Base-by-base conservation (phyloP, 169 alveolate species). In the Cryptosporidium ubiquitum region DNA sequence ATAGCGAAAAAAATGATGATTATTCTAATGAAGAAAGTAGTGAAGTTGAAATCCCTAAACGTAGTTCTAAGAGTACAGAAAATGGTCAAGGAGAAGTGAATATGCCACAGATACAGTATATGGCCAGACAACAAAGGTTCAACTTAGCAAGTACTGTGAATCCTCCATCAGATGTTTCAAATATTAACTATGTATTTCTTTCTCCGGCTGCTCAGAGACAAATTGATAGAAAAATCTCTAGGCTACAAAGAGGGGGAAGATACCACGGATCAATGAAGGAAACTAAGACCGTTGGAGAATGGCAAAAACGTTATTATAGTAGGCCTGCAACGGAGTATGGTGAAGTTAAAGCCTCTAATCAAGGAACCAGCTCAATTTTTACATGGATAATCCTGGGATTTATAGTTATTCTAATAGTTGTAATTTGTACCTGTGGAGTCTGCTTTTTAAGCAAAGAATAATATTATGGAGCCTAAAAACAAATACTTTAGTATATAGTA, bases 211-310 rank as follows among this genome's bases (percentile, higher is more conserved):
- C 61, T 10, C 89, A 79, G 39, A 79, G 66, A 64, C 40, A 31
- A 12, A 79, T 79, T 47, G 89, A 79, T 37, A 79, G n/a, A n/a
- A 79, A 79, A 47, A 79, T 79, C 31, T 33, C 55, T 4, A 60
- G 23, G 31, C 75, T 79, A 20, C 71, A 66, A 57, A 79, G 31
- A 14, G 49, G 49, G 5, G 89, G 89, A n/a, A 33, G 33, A n/a
- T 33, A 35, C 9, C 89, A 79, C 10, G 89, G 89, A 14, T 79
- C 89, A 12, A 79, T 64, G 75, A 58, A 20, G 14, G 89, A 79
- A 64, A 79, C 89, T 26, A 79, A 31, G 26, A 79, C 89, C 6
- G 39, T 79, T 29, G 89, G 89, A 9, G 89, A 79, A 18, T 79
- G 89, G 89, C 89, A 64, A 29, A 79, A 39, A 31, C 89, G 74